These are phyloP conservation scores for Tribonema minus DNA, from an alignment of 108 stramenopile species.

Conservation along the genomic window DNA sequence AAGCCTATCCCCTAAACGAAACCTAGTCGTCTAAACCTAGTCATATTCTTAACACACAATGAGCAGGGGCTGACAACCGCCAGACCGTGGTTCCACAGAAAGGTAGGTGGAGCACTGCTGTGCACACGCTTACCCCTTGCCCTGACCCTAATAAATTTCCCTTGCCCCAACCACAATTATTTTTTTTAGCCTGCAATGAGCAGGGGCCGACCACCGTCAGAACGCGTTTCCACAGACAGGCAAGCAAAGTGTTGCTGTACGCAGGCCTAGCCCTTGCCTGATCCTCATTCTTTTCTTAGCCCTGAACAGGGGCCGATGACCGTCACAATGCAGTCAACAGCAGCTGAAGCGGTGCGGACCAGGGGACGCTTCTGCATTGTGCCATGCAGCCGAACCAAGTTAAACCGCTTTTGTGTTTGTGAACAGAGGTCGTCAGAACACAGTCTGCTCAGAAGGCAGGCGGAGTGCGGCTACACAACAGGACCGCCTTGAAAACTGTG, in stretches of 20 bases:
- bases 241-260: conserved; percentile 55
- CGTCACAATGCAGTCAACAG: conserved; percentile 58
- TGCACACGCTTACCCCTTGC: no score
- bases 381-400: no score
- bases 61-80: conserved; percentile 67
- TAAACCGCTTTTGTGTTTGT: no score
- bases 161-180: not conserved
- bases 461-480: no score
- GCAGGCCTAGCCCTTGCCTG: not conserved
- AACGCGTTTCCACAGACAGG: conserved; percentile 63
- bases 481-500: no score
- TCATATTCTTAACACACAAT: no score
- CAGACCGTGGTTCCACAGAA: conserved; percentile 59
- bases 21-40: not conserved
- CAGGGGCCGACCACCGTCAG: conserved; percentile 66
- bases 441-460: no score
- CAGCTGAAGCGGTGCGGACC: conserved; percentile 54
- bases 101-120: no score
- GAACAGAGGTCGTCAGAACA: no score
- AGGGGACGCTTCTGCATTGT: not conserved
- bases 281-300: no score
- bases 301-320: conserved; percentile 66
- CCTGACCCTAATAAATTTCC: no score
- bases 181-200: no score
- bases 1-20: not conserved